Conservation (phyloP, 2,329 filamentous ascomycete genomes). For the Lasiodiplodia gonubiensis region DNA sequence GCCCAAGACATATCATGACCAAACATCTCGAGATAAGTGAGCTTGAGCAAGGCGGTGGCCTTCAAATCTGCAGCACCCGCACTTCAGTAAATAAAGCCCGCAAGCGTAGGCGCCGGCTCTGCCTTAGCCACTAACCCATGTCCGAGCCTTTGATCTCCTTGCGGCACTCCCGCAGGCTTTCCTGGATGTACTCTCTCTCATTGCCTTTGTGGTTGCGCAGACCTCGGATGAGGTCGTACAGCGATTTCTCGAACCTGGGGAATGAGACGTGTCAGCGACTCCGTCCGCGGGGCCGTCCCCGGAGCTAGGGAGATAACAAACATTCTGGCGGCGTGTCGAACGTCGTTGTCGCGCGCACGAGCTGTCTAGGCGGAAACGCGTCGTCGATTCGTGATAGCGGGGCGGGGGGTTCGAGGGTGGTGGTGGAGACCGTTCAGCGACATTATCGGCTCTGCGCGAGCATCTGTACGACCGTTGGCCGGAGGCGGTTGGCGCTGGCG, state of each 20-base stretch:
- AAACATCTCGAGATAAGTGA: constrained; percentile 98
- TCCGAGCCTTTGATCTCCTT: constrained; percentile 90
- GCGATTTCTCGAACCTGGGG: constrained; percentile 94
- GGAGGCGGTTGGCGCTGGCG: neutral
- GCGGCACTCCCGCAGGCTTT: constrained; percentile 92
- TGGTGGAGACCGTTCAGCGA: constrained; percentile 19
- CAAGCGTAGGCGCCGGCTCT: constrained; percentile 51
- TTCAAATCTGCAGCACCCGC: constrained; percentile 72
- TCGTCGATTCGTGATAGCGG: constrained; percentile 19
- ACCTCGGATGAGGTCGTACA: constrained; percentile 97
- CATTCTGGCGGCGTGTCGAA: constrained; percentile 10
- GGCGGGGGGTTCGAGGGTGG: constrained; percentile 24
- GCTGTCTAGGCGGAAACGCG: constrained; percentile 17
- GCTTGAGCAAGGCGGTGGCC: constrained; percentile 91
- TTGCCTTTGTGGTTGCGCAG: constrained; percentile 93
- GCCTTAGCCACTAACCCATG: constrained; percentile 61
- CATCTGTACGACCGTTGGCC: neutral
- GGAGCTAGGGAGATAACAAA: neutral
- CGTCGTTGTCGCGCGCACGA: neutral
- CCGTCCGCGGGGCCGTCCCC: neutral
- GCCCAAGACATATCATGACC: constrained; percentile 99
- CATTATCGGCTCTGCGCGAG: constrained; percentile 21
- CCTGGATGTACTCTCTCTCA: constrained; percentile 93
- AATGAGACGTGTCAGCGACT: constrained; percentile 10
- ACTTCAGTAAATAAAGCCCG: constrained; percentile 17